A percentile compares a stretch with the other conserved stretches of the same genome.
These are phyloP conservation scores for Omphalotus olearius DNA, from an alignment of 1,284 basidiomycete genomes.

Conservation along the genomic window DNA sequence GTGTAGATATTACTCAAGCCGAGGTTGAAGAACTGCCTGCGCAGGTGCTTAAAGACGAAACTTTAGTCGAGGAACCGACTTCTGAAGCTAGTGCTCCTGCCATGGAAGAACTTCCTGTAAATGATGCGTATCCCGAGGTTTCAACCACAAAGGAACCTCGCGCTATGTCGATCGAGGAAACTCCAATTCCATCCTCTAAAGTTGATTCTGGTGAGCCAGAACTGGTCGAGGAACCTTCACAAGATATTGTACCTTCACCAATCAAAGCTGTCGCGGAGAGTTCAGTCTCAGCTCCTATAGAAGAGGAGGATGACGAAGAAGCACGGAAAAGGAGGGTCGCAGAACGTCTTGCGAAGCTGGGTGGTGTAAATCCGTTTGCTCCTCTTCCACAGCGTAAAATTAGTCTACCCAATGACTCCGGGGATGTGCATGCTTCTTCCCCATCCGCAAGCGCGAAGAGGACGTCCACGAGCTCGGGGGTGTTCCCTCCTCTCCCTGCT, in stretches of 20 bases:
- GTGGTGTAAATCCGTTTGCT: slow-evolving; percentile 60
- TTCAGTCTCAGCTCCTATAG: background rate
- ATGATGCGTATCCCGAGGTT: slow-evolving; percentile 11
- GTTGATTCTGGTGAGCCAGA: background rate
- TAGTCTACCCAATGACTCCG: slow-evolving; percentile 17
- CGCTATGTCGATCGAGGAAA: background rate
- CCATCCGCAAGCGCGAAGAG: slow-evolving; percentile 7
- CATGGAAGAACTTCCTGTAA: slow-evolving; percentile 11
- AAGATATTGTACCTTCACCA: slow-evolving; percentile 10
- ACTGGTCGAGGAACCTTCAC: background rate
- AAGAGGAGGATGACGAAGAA: slow-evolving; percentile 48
- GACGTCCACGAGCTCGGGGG: slow-evolving; percentile 5
- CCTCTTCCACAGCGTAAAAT: slow-evolving; percentile 32
- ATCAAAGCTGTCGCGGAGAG: slow-evolving; percentile 13
- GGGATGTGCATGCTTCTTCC: background rate
- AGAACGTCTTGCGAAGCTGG: slow-evolving; percentile 61
- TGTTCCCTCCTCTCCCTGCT: slow-evolving; percentile 6
- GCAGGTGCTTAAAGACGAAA: slow-evolving; percentile 1
- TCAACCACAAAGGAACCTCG: background rate
- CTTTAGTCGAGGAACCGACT: background rate
- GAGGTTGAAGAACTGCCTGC: background rate
- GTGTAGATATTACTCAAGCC: background rate
- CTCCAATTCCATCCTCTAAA: background rate
- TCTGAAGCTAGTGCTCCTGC: background rate
- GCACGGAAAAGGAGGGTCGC: slow-evolving; percentile 52